A percentile compares a stretch with the other conserved stretches of the same genome.
phyloP scores from a whole-genome alignment of 345 rosid genomes.

The Ceriops tagal region DNA sequence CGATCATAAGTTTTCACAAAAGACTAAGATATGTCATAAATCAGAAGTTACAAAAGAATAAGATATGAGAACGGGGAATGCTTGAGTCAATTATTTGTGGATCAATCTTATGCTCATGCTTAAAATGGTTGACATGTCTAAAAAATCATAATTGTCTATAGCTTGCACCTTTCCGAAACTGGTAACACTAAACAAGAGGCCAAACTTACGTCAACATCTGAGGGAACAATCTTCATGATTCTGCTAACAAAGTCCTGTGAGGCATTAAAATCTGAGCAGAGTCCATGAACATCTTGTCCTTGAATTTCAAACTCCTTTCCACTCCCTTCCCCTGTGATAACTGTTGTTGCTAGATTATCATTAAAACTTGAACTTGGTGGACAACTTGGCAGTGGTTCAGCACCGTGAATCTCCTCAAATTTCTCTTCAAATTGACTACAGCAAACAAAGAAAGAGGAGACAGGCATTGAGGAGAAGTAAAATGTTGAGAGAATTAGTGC shows the following conservation, averaged over 20 bases:
- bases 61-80: too few relatives aligned
- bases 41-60: too few relatives aligned
- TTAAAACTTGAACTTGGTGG: slow-evolving; percentile 50
- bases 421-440: slow-evolving; percentile 85
- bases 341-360: slow-evolving; percentile 39
- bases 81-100: too few relatives aligned
- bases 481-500: too few relatives aligned
- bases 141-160: not conserved
- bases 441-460: not conserved
- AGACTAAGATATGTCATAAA: too few relatives aligned
- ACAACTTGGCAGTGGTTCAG: slow-evolving; percentile 49
- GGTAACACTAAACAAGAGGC: slow-evolving; percentile 4
- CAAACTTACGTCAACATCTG: slow-evolving; percentile 78
- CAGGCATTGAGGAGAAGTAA: too few relatives aligned
- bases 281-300: slow-evolving; percentile 45
- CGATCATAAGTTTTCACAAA: too few relatives aligned
- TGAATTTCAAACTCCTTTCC: slow-evolving; percentile 50
- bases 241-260: slow-evolving; percentile 81
- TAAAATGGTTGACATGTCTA: slow-evolving; percentile 1
- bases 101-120: not conserved
- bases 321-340: slow-evolving; percentile 40
- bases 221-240: slow-evolving; percentile 89
- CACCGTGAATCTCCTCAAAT: slow-evolving; percentile 69
- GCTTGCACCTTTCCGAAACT: slow-evolving; percentile 5
- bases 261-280: slow-evolving; percentile 49